Percentiles rank a stretch among this genome's conserved stretches.
Conservation (phyloP, 768 basidiomycete genomes). For the Phylloporus scabripes region DNA sequence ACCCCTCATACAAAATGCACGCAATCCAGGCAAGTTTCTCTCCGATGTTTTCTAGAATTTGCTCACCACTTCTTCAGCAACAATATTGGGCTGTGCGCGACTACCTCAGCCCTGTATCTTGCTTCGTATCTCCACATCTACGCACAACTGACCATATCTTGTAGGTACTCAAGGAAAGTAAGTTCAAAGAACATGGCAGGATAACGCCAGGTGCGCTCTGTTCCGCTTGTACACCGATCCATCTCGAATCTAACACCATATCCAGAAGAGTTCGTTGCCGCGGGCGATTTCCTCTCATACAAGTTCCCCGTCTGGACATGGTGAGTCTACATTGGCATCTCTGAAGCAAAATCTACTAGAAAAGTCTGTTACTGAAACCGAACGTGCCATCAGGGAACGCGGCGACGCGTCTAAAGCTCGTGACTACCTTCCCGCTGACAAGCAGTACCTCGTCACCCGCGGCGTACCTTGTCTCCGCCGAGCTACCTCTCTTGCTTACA, state of each 20-base stretch:
- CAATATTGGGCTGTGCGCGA: constrained; percentile 93
- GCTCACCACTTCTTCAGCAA: constrained; percentile 45
- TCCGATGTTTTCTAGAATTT: neutral
- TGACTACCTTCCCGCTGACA: constrained; percentile 92
- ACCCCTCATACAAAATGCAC: constrained; percentile 33
- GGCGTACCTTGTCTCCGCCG: constrained; percentile 97
- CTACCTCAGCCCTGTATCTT: constrained; percentile 82
- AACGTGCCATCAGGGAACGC: constrained; percentile 63
- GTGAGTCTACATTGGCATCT: constrained; percentile 39
- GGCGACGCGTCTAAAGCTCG: constrained; percentile 81
- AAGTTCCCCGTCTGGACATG: constrained; percentile 99
- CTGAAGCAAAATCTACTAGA: neutral
- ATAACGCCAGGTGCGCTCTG: constrained; percentile 77
- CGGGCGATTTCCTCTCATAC: constrained; percentile 95
- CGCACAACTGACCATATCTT: constrained; percentile 22
- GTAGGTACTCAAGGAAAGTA: constrained; percentile 94
- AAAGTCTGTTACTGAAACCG: neutral
- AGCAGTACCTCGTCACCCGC: constrained; percentile 93
- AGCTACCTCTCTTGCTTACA: constrained; percentile 88
- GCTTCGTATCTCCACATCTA: constrained; percentile 10
- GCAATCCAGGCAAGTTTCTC: constrained; percentile 39
- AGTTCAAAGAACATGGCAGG: constrained; percentile 97
- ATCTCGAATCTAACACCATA: constrained; percentile 6
- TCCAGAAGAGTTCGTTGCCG: constrained; percentile 94
- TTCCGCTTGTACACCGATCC: neutral